Percentiles rank a stretch among this genome's conserved stretches.
Evolutionary conservation across 495 filamentous ascomycete genomes (phyloP).

Genomic region (Apodospora peruviana): DNA sequence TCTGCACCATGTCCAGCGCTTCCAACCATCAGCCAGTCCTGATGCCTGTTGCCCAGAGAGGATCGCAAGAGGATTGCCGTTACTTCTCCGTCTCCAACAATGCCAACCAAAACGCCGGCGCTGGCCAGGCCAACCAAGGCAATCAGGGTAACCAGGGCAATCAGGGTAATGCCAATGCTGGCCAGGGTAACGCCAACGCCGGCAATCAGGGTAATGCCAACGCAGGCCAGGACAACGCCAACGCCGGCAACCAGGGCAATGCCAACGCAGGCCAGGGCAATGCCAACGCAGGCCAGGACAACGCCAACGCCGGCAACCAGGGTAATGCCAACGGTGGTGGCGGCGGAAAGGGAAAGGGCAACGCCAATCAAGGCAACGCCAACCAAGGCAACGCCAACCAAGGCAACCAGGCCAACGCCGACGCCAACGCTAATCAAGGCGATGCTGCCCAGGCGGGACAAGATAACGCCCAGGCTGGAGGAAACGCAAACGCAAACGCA

Average conservation of each 20-base stretch:
- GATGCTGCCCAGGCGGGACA: neutral
- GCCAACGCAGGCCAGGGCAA: constrained; percentile 6
- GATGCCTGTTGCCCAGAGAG: constrained; percentile 73
- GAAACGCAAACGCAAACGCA: neutral
- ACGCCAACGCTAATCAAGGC: neutral
- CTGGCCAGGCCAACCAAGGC: constrained; percentile 12
- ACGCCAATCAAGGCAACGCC: neutral
- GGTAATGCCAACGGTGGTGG: neutral
- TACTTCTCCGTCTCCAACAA: constrained; percentile 46
- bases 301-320: constrained; percentile 1
- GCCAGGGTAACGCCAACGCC: constrained; percentile 14
- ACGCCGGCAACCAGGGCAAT: constrained; percentile 1
- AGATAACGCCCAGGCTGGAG: neutral
- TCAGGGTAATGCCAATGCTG: constrained; percentile 8
- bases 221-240: constrained; percentile 8
- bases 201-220: constrained; percentile 14
- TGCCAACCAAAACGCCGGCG: constrained; percentile 16
- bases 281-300: neutral
- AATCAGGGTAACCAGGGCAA: constrained; percentile 8
- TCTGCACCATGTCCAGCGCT: constrained; percentile 66
- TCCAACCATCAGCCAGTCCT: constrained; percentile 71
- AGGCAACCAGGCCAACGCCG: constrained; percentile 6
- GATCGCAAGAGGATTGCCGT: constrained; percentile 66
- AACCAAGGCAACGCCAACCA: constrained; percentile 1
- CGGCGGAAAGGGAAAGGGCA: no score